These are phyloP conservation scores for Rhododendron molle DNA, from an alignment of 148 eudicot species.

Conservation along the genomic window DNA sequence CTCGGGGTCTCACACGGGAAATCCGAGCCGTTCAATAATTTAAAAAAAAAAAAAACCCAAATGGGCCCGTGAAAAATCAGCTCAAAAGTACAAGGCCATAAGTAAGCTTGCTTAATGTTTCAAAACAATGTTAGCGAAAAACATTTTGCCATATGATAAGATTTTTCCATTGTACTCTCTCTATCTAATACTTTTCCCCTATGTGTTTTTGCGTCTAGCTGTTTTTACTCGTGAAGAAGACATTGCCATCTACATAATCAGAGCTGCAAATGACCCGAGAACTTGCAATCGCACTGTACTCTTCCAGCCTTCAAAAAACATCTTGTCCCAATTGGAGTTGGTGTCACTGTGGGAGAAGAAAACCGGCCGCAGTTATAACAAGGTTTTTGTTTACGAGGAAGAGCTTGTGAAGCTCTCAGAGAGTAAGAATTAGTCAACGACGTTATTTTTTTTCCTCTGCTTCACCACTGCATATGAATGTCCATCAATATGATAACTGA, in stretches of 20 bases:
- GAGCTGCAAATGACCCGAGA: constrained; percentile 9
- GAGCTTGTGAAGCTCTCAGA: constrained; percentile 3
- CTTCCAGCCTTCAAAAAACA: constrained; percentile 3
- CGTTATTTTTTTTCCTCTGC: neutral
- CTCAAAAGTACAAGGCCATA: too few species aligned
- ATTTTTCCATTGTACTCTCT: neutral
- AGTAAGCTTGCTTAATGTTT: too few species aligned
- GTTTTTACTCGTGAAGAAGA: constrained; percentile 6
- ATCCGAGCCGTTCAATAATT: too few species aligned
- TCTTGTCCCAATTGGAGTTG: constrained; percentile 13
- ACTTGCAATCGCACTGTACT: neutral
- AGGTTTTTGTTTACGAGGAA: constrained; percentile 2
- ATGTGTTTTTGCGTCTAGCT: neutral
- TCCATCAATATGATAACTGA: neutral
- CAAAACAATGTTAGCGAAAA: too few species aligned
- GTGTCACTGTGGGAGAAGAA: constrained; percentile 16
- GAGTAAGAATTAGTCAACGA: constrained; percentile 4
- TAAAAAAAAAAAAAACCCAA: too few species aligned
- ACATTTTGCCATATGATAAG: neutral
- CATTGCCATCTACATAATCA: constrained; percentile 1
- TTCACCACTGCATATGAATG: neutral
- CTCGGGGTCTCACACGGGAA: too few species aligned
- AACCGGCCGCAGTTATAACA: neutral
- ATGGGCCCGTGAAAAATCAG: too few species aligned
- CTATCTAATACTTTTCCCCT: neutral